phyloP scores from a whole-genome alignment of 257 asterid genomes.

The Pogostemon cablin region DNA sequence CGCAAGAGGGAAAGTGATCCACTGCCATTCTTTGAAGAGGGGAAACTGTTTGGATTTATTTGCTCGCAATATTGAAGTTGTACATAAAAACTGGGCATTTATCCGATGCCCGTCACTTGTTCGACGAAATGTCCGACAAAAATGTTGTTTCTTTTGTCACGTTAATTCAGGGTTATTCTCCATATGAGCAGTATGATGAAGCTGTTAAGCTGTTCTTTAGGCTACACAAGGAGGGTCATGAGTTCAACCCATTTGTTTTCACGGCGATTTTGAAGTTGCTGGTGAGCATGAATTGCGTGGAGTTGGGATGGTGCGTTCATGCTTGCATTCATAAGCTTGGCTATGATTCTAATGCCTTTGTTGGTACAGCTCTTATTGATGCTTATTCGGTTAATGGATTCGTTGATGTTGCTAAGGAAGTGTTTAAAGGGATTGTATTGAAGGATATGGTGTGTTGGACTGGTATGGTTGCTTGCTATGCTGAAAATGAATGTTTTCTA shows the following conservation, averaged over 20 bases:
- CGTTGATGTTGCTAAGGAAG: conserved; percentile 55
- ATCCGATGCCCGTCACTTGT: conserved; percentile 42
- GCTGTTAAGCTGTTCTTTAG: conserved; percentile 43
- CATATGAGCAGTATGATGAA: conserved; percentile 34
- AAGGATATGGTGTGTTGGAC: conserved; percentile 93
- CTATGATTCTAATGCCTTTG: conserved; percentile 61
- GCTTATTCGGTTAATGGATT: conserved; percentile 72
- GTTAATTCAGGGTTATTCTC: conserved; percentile 51
- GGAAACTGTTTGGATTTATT: conserved; percentile 69
- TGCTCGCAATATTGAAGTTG: conserved; percentile 59
- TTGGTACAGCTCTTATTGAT: conserved; percentile 74
- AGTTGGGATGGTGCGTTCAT: conserved; percentile 42
- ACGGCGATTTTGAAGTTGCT: conserved; percentile 48
- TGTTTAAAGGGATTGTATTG: conserved; percentile 55
- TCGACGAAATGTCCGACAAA: conserved; percentile 56
- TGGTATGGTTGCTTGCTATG: conserved; percentile 81
- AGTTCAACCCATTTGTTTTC: conserved; percentile 53
- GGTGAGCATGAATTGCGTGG: conserved; percentile 47
- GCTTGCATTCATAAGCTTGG: conserved; percentile 53
- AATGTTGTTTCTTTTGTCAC: conserved; percentile 61
- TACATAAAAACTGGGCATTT: conserved; percentile 43
- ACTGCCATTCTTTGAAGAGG: conserved; percentile 47
- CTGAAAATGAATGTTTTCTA: conserved; percentile 63
- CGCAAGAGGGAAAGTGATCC: conserved; percentile 42
- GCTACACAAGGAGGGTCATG: conserved; percentile 54